phyloP scores from a whole-genome alignment of 2,329 filamentous ascomycete genomes.

The Sordariomycetes sp. region DNA sequence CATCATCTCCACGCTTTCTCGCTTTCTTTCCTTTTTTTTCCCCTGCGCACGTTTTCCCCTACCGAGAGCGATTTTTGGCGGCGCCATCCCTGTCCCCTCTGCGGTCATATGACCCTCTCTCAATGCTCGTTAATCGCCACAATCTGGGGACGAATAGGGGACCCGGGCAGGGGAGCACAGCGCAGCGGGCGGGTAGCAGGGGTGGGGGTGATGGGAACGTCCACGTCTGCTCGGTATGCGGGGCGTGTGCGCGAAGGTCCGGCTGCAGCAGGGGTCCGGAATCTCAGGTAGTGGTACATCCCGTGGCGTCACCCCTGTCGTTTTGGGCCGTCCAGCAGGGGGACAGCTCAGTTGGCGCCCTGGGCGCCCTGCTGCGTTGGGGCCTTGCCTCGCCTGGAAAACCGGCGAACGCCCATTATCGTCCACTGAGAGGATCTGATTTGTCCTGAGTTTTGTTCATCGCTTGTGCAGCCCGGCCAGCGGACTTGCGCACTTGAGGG shows the following conservation, averaged over 20 bases:
- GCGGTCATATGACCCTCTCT: slow-evolving; percentile 4
- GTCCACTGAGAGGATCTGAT: background rate
- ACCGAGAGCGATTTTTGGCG: background rate
- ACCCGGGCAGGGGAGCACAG: background rate
- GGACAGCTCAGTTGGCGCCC: background rate
- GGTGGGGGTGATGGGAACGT: background rate
- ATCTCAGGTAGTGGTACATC: background rate
- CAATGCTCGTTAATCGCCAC: slow-evolving; percentile 2
- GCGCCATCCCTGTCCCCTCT: background rate
- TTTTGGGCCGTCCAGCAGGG: background rate
- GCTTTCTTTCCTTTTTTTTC: too few species aligned
- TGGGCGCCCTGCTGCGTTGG: background rate
- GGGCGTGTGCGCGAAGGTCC: background rate
- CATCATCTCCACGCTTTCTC: too few species aligned
- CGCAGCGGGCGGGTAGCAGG: background rate
- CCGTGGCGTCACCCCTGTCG: background rate
- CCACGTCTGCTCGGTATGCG: too few species aligned
- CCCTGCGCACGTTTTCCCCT: background rate
- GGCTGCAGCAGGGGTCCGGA: background rate
- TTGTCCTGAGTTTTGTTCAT: too few species aligned
- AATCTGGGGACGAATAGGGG: background rate
- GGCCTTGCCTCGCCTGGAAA: background rate
- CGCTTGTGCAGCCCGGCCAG: too few species aligned
- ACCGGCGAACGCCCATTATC: too few species aligned
- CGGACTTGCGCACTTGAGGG: too few species aligned